Evolutionary conservation across 805 yeast species (phyloP), one percentile per base, ranked within the genome.

Genomic region (Myxozyma mucilagina): DNA sequence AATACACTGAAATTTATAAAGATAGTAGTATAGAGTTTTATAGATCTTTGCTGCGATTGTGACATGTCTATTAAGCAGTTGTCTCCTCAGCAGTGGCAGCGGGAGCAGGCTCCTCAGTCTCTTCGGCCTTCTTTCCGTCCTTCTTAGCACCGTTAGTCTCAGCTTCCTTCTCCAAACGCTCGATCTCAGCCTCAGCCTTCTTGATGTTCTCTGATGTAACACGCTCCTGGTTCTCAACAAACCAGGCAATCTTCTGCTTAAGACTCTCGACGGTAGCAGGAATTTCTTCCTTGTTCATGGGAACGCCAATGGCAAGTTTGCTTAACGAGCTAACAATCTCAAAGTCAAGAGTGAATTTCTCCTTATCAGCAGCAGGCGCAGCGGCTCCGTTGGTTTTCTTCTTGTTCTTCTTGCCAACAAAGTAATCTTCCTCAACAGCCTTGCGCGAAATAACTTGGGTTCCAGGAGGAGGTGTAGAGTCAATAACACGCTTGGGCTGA

Each of bases 191-290:
- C 78, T 90, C 85, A 53, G 94, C 96, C 66, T 81, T 81, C 70
- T 82, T 89, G 67, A 88, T 80, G 74, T 88, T 87, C 74, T 83
- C 82, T 73, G 85, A 82, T 62, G 97, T 90, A 71, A 86, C 89
- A 59, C 85, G 89, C 62, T 86, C 92, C 79, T 90, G 96, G 76
- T 85, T 85, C 53, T 80, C 79, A 74, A 82, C 78, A 77, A 83
- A 88, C 65, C 84, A 84, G 59, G 78, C 79, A 71, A 89, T 83
- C 75, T 94, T 91, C 69, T 80, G 82, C 79, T 85, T 84, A 76
- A 93, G 84, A 67, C 84, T 79, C 55, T 79, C 84, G 70, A 89
- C 75, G 65, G 93, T 84, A 48, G 76, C 75, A 36, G 87, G 80
- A 67, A 87, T 85, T 57, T 89, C 93, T 16, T 86, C 94, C 65